Evolutionary conservation across 2,329 filamentous ascomycete species (phyloP).

Genomic region (Rhynchosporium graminicola): DNA sequence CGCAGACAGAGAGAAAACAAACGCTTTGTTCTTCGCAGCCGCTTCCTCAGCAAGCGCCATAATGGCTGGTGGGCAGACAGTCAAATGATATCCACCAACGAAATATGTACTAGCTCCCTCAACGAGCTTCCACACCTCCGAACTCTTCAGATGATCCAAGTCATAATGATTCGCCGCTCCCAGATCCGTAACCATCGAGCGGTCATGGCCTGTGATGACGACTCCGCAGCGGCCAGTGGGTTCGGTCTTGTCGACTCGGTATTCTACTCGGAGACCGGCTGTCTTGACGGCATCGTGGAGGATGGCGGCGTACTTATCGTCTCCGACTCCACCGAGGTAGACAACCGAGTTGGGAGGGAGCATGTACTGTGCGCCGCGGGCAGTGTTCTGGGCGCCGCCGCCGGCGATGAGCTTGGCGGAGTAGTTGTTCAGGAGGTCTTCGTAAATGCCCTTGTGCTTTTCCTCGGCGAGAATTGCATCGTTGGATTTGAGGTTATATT

Average conservation of each 20-base stretch:
- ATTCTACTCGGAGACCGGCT: constrained; percentile 90
- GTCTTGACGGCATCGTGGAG: constrained; percentile 83
- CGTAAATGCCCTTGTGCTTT: constrained; percentile 86
- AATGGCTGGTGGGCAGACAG: constrained; percentile 89
- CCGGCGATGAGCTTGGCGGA: constrained; percentile 94
- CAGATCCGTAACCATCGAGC: constrained; percentile 91
- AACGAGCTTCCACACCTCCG: constrained; percentile 88
- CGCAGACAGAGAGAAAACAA: constrained; percentile 88
- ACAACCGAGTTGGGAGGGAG: constrained; percentile 86
- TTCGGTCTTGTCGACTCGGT: constrained; percentile 81
- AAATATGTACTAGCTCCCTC: constrained; percentile 89
- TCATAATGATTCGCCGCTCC: constrained; percentile 97
- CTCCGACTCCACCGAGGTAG: constrained; percentile 90
- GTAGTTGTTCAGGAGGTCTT: constrained; percentile 90
- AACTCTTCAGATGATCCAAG: constrained; percentile 86
- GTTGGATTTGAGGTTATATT: constrained; percentile 93
- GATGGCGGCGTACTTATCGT: constrained; percentile 92
- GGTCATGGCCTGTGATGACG: constrained; percentile 95
- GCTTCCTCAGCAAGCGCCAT: constrained; percentile 89
- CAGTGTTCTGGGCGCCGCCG: constrained; percentile 96
- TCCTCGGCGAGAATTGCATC: constrained; percentile 96
- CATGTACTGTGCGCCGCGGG: constrained; percentile 94
- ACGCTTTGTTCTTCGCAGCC: constrained; percentile 83
- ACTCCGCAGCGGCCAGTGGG: constrained; percentile 94
- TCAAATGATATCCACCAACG: constrained; percentile 96